A percentile compares a stretch with the other conserved stretches of the same genome.
Evolutionary conservation across 768 basidiomycete genomes (phyloP).

Genomic region (Boletus rubescentipes): DNA sequence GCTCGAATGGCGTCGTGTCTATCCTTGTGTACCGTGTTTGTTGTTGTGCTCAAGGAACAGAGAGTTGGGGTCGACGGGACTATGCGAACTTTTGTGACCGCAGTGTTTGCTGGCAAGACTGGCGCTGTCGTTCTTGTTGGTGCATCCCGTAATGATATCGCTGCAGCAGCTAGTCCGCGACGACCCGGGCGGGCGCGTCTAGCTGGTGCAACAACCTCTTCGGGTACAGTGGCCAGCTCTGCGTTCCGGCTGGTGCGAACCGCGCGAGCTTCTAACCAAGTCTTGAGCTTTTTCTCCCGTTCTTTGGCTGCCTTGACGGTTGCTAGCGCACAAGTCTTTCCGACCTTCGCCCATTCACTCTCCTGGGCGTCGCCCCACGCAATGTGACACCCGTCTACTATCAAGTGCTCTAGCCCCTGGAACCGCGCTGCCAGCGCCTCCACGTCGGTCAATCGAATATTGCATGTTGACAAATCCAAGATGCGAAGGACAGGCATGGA

Average conservation of each 20-base stretch:
- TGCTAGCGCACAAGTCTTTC: slow-evolving; percentile 57
- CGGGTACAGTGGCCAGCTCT: background rate
- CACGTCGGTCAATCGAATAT: slow-evolving; percentile 52
- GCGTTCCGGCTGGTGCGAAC: background rate
- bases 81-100: slow-evolving; percentile 49
- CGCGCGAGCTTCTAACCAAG: slow-evolving; percentile 43
- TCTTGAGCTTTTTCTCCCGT: slow-evolving; percentile 60
- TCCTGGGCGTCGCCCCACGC: slow-evolving; percentile 50
- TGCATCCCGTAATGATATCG: slow-evolving; percentile 54
- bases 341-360: slow-evolving; percentile 61
- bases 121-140: slow-evolving; percentile 19
- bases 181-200: slow-evolving; percentile 45
- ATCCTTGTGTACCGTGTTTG: slow-evolving; percentile 29
- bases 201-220: slow-evolving; percentile 1
- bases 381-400: slow-evolving; percentile 67
- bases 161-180: slow-evolving; percentile 62
- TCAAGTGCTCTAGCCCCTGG: slow-evolving; percentile 54
- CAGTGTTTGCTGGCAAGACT: slow-evolving; percentile 4
- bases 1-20: slow-evolving; percentile 41
- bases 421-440: slow-evolving; percentile 54
- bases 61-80: slow-evolving; percentile 55
- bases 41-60: slow-evolving; percentile 47
- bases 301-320: slow-evolving; percentile 63
- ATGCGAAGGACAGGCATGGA: slow-evolving; percentile 48
- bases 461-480: slow-evolving; percentile 77